Conservation (phyloP, 1,284 basidiomycete genomes). For the Apiotrichum akiyoshidainum region DNA sequence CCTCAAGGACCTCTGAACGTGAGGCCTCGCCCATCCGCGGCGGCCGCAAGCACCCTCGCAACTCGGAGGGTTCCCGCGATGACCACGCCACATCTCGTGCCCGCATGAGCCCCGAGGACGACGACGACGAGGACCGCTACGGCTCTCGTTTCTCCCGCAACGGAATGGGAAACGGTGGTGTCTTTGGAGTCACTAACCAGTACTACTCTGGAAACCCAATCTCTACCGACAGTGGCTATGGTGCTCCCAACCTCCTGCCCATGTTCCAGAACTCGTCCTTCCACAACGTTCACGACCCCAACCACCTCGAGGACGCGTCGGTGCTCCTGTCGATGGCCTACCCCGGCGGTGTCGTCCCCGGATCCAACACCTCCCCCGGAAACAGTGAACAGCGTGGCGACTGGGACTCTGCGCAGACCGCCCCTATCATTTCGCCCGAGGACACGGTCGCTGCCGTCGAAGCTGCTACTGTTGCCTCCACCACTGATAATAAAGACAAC, state of each 20-base stretch:
- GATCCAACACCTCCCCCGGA: background rate
- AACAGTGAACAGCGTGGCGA: conserved; percentile 20
- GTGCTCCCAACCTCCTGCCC: conserved; percentile 42
- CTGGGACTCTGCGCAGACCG: conserved; percentile 17
- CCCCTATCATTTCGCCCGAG: background rate
- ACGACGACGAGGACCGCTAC: conserved; percentile 36
- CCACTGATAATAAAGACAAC: conserved; percentile 2
- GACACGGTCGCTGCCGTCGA: conserved; percentile 18
- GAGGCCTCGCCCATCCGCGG: conserved; percentile 33
- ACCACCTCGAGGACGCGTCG: conserved; percentile 50
- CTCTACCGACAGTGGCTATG: conserved; percentile 21
- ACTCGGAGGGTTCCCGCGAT: conserved; percentile 6
- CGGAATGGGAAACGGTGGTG: conserved; percentile 38
- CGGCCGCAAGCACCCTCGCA: conserved; percentile 32
- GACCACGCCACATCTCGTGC: conserved; percentile 10
- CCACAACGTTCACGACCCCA: conserved; percentile 39
- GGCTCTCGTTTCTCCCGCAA: conserved; percentile 31
- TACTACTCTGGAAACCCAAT: conserved; percentile 30
- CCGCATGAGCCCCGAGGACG: conserved; percentile 21
- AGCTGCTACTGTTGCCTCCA: conserved; percentile 4
- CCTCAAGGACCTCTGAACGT: conserved; percentile 39
- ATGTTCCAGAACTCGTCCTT: conserved; percentile 35
- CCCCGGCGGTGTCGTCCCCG: conserved; percentile 36
- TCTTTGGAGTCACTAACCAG: conserved; percentile 29
- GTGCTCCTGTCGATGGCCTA: conserved; percentile 51